A percentile compares a stretch with the other conserved stretches of the same genome.
Evolutionary conservation across 768 basidiomycete species (phyloP).

Genomic region (Tulasnella sp.): DNA sequence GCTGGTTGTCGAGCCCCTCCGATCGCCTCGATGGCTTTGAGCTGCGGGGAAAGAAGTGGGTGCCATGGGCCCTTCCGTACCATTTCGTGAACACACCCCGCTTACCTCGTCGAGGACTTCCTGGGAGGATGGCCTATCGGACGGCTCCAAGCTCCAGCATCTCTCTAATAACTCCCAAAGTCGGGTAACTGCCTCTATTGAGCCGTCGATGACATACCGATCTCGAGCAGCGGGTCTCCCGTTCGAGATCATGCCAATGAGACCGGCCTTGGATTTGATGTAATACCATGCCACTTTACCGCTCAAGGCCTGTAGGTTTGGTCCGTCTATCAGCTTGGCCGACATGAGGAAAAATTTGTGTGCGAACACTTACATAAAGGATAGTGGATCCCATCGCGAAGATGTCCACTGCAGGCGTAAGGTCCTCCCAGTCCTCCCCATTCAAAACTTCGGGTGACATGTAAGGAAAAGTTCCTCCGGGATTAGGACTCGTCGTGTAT

Average conservation of each 20-base stretch:
- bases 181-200: not conserved
- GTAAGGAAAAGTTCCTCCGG: conserved; percentile 12
- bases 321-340: not conserved
- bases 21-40: not conserved
- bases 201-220: not conserved
- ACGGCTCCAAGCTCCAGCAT: not conserved
- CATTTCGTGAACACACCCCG: not conserved
- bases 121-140: not conserved
- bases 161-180: not conserved
- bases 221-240: not conserved
- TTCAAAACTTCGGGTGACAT: conserved; percentile 28
- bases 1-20: not conserved
- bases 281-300: not conserved
- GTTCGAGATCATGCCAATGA: not conserved
- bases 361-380: not conserved
- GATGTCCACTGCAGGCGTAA: not conserved
- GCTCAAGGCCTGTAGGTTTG: not conserved
- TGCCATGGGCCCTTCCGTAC: not conserved
- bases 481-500: not conserved
- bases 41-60: not conserved
- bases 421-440: not conserved
- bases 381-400: not conserved
- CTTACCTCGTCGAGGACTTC: not conserved
- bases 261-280: not conserved
- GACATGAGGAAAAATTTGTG: not conserved